A percentile compares a stretch with the other conserved stretches of the same genome.
Conservation (phyloP, 345 rosid species). For the Populus alba region DNA sequence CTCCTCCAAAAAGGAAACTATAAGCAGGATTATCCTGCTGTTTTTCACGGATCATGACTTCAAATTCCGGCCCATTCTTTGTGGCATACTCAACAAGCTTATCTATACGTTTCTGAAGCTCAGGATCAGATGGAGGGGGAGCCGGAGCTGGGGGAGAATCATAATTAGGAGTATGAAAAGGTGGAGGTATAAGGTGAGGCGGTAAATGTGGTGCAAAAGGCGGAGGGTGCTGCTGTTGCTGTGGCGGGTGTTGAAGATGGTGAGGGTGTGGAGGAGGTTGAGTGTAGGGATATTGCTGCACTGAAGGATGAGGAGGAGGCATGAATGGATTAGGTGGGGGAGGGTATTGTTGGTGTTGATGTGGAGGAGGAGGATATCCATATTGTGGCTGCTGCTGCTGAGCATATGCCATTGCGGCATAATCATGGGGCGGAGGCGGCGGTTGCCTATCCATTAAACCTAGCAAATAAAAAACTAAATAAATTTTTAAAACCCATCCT, state of each 20-base stretch:
- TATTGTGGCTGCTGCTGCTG: slow-evolving; percentile 69
- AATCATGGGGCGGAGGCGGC: slow-evolving; percentile 21
- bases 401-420: slow-evolving; percentile 57
- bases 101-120: slow-evolving; percentile 93
- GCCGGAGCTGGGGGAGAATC: slow-evolving; percentile 74
- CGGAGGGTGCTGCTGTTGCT: slow-evolving; percentile 63
- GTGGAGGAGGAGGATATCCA: slow-evolving; percentile 80
- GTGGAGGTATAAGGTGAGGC: slow-evolving; percentile 61
- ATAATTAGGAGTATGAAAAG: slow-evolving; percentile 51
- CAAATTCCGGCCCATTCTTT: slow-evolving; percentile 96
- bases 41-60: slow-evolving; percentile 90
- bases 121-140: slow-evolving; percentile 89
- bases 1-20: slow-evolving; percentile 86
- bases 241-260: slow-evolving; percentile 53
- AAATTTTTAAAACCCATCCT: background rate
- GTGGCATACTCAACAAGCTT: slow-evolving; percentile 87
- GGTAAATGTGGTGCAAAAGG: slow-evolving; percentile 64
- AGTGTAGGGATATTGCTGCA: slow-evolving; percentile 82
- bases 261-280: slow-evolving; percentile 65
- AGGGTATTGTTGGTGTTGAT: slow-evolving; percentile 62
- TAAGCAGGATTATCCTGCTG: slow-evolving; percentile 95
- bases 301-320: slow-evolving; percentile 65
- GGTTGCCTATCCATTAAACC: slow-evolving; percentile 22
- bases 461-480: background rate
- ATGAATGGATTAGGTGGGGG: slow-evolving; percentile 49